Base-by-base conservation (phyloP, 805 yeast genomes). In the Isabelozyma gotoi region DNA sequence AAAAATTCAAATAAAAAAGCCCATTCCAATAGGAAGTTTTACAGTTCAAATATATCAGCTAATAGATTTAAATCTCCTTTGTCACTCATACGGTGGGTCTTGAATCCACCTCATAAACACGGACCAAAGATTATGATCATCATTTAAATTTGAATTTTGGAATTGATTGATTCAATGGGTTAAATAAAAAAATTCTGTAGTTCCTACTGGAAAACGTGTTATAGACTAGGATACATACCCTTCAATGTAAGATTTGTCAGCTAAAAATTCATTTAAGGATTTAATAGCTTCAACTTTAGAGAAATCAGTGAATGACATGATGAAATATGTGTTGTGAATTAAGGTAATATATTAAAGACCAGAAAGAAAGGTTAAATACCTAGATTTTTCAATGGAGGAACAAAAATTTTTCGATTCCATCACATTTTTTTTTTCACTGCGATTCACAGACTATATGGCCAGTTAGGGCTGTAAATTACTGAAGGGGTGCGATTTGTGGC, bases 51-150 rank as follows among this genome's bases (percentile, higher is more conserved):
- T 18, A 31, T 14, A 21, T 39, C 19, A 33, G 64, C 45, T 48
- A 48, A 44, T 50, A 50, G 53, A 60, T 63, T 62, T 57, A 57
- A 59, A 60, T 60, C 67, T 61, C 52, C 65, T 74, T 71, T 84
- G 82, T 82, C 88, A 86, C 91, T 88, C 96, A 88, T 84, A 60
- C 82, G 83, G 87, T 84, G 91, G 96, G 95, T 85, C 92, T 86
- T 86, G 80, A 84, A 73, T 75, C 88, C 95, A 84, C 90, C 87
- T 88, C 96, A 81, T 85, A 85, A 88, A 88, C 95, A 87, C 91
- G 95, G 95, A 87, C 95, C 95, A 87, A 84, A 71, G 76, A 71
- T 77, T 61, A 65, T 63, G 74, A 73, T 85, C 90, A 85, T 84
- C 88, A 83, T 78, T 43, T 32, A 24, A 24, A 24, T 24, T 24